Base-by-base conservation (phyloP, 2,329 filamentous ascomycete species). In the Acrodontium crateriforme region DNA sequence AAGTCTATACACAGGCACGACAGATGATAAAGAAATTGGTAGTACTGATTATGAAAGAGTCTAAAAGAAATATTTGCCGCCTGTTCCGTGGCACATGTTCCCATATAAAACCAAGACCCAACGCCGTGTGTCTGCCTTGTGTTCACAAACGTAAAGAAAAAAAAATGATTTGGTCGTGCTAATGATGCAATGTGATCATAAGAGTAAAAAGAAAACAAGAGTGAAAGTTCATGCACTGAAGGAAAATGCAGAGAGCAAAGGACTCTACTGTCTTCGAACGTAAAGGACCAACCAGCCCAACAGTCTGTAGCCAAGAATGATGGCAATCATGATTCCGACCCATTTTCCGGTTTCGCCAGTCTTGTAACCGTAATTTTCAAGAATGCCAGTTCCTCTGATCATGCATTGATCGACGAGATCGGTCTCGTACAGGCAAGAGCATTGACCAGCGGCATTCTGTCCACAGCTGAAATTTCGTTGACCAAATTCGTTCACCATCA, bases 401-500 rank as follows among this genome's bases (percentile, higher is more conserved):
- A 70, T 57, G 45, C 83, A 84, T 48, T 78, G 54, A 17, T 59
- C 47, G 21, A 66, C 67, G 32, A 84, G 49, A 36, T 66, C 62
- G 5, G 68, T 76, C 19, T 65, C 54, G 51, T 77, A 89, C 69
- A 81, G 77, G 57, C 82, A 91, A 21, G 65, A 63, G 41, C 72
- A 83, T 0, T 53, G 55, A 0, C 47, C 35, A 37, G 62, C 55
- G 12, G 41, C 14, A 12, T 27, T 53, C 54, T 1, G 45, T 28
- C 37, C 63, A 45, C 80, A 87, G 3, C 55, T 50, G 50, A 80
- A 91, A 3, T 59, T 65, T 9, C 79, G 62, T 11, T 67, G 21
- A 30, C 46, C 47, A 50, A 92, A 89, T 56, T 92, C 80, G 46
- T 89, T 91, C 29, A 87, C 74, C 80, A 91, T 89, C 82, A 92